Conservation (phyloP, 441 rosid species). For the Euphorbia corollata region DNA sequence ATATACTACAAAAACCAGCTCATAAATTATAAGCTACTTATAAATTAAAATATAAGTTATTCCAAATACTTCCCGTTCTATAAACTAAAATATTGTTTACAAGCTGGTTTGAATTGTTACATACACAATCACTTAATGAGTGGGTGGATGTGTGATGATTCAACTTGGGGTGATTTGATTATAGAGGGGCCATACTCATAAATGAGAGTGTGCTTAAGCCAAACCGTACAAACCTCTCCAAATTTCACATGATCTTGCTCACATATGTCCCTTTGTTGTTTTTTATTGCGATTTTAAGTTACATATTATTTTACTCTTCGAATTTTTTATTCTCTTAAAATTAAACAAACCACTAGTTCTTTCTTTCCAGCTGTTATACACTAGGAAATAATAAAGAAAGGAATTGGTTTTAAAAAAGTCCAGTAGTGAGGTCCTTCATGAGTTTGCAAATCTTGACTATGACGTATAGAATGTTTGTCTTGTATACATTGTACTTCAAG, state of each 20-base stretch:
- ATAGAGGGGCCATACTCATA: slow-evolving; percentile 7
- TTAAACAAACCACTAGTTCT: not conserved
- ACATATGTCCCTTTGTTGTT: not conserved
- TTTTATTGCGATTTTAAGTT: not conserved
- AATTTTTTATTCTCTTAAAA: not conserved
- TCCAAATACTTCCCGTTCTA: too few species aligned
- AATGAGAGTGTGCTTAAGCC: not conserved
- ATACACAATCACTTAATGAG: not conserved
- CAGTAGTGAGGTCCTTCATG: not conserved
- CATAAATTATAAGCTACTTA: too few species aligned
- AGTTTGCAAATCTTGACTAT: not conserved
- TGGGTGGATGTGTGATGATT: not conserved
- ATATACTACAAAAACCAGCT: too few species aligned
- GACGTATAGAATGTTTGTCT: too few species aligned
- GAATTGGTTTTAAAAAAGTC: not conserved
- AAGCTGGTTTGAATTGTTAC: too few species aligned
- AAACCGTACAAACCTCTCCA: not conserved
- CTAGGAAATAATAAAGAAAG: not conserved
- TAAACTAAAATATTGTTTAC: too few species aligned
- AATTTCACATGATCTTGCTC: slow-evolving; percentile 2
- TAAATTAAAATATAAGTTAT: too few species aligned
- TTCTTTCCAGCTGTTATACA: not conserved
- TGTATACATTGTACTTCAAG: too few species aligned
- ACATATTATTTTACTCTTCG: not conserved
- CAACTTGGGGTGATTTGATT: not conserved